Evolutionary conservation across 441 rosid genomes (phyloP).

Genomic region (Jatropha podagrica): DNA sequence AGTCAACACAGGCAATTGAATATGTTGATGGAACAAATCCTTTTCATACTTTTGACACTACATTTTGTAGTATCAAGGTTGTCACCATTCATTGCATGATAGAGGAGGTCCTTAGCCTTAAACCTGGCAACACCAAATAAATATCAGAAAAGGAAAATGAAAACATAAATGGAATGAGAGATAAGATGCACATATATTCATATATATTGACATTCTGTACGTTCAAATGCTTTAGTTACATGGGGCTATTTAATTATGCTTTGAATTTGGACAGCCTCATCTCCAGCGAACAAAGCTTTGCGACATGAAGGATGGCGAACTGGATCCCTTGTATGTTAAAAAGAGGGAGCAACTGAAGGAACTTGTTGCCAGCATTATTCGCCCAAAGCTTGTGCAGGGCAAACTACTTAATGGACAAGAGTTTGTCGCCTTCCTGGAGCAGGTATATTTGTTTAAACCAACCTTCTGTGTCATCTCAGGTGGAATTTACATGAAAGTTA

Average conservation of each 20-base stretch:
- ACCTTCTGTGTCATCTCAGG: constrained; percentile 7
- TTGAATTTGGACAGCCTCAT: constrained; percentile 74
- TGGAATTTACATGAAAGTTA: not conserved
- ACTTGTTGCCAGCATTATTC: constrained; percentile 71
- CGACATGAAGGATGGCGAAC: constrained; percentile 89
- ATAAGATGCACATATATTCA: not conserved
- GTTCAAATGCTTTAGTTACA: constrained; percentile 6
- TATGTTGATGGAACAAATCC: not conserved
- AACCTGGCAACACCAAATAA: not conserved
- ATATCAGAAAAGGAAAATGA: not conserved
- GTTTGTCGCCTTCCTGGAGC: constrained; percentile 87
- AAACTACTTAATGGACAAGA: constrained; percentile 83
- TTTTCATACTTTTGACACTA: not conserved
- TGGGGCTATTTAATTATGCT: constrained; percentile 26
- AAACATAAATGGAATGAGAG: not conserved
- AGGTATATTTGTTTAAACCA: constrained; percentile 47
- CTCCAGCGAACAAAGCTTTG: constrained; percentile 96
- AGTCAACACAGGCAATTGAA: not conserved
- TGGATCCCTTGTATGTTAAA: constrained; percentile 73
- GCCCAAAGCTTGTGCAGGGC: constrained; percentile 94
- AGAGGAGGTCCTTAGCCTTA: not conserved
- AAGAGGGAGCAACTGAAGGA: constrained; percentile 80
- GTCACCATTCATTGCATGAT: not conserved
- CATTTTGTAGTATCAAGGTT: not conserved
- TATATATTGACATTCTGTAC: constrained; percentile 8